Conservation (phyloP, 106 monocot species). For the Dendrobium huoshanense region DNA sequence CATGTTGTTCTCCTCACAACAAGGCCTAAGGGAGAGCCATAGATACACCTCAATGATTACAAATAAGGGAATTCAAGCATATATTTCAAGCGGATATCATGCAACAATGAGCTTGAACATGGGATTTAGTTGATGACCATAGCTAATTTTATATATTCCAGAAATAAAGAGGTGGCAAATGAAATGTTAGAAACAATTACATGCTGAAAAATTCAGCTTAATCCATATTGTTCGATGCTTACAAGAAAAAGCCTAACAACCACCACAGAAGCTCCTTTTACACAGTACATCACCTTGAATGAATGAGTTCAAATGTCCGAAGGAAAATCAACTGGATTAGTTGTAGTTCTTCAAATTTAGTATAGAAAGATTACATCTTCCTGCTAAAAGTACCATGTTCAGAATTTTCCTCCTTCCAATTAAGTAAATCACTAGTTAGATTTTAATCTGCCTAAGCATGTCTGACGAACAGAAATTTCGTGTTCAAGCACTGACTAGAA, state of each 20-base stretch:
- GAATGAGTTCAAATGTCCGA: neutral
- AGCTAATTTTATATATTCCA: too few species aligned
- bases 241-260: neutral
- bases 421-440: neutral
- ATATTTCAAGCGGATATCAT: neutral
- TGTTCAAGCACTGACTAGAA: neutral
- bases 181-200: neutral
- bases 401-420: neutral
- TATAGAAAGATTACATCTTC: neutral
- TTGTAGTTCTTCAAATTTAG: neutral
- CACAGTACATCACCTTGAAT: neutral
- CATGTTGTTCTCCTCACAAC: neutral
- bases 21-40: neutral
- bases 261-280: neutral
- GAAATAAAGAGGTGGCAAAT: too few species aligned
- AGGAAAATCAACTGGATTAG: neutral
- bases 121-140: neutral
- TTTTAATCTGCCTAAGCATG: neutral
- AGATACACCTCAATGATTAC: neutral
- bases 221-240: neutral
- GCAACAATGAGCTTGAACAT: neutral
- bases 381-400: neutral
- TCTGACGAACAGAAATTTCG: neutral
- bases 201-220: neutral
- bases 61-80: neutral